Conservation (phyloP, 139 green algal genomes). For the Medakamo hakoo region DNA sequence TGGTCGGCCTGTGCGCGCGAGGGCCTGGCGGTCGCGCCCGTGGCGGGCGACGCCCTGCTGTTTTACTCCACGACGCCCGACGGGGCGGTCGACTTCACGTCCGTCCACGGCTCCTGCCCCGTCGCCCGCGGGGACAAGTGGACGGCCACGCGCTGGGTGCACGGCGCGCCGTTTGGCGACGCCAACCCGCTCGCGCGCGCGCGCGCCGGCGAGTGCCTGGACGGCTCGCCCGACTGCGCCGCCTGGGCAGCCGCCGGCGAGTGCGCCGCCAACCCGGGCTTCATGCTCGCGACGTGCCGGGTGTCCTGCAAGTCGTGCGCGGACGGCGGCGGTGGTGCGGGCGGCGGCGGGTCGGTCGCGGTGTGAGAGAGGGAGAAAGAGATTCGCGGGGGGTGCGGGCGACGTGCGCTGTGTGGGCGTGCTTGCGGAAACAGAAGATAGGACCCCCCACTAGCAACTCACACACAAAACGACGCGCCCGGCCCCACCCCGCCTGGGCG, state of each 20-base stretch:
- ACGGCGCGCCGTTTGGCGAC: slow-evolving; percentile 14
- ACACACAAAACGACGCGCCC: too few species aligned
- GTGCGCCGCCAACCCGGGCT: slow-evolving; percentile 17
- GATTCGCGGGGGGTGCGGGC: too few species aligned
- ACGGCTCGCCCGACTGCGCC: slow-evolving; percentile 10
- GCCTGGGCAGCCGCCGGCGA: slow-evolving; percentile 11
- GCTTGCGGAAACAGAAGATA: too few species aligned
- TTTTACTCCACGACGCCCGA: slow-evolving; percentile 48
- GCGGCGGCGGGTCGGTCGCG: too few species aligned
- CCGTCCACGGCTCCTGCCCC: slow-evolving; percentile 52
- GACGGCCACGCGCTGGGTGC: slow-evolving; percentile 33
- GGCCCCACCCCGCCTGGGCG: too few species aligned
- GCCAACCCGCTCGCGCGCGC: not conserved
- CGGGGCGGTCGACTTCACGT: slow-evolving; percentile 30
- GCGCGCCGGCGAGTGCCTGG: slow-evolving; percentile 2
- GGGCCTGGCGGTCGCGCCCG: slow-evolving; percentile 34
- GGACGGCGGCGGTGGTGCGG: too few species aligned
- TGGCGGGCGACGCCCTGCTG: slow-evolving; percentile 27
- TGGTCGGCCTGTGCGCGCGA: slow-evolving; percentile 30
- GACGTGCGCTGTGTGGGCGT: too few species aligned
- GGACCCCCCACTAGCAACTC: too few species aligned
- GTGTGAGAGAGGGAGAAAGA: not conserved
- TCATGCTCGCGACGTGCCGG: slow-evolving; percentile 12
- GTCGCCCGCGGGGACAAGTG: not conserved
- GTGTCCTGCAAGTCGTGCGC: slow-evolving; percentile 1